These are phyloP conservation scores for Bisporella sp. DNA, from an alignment of 2,329 filamentous ascomycete genomes.

Conservation along the genomic window DNA sequence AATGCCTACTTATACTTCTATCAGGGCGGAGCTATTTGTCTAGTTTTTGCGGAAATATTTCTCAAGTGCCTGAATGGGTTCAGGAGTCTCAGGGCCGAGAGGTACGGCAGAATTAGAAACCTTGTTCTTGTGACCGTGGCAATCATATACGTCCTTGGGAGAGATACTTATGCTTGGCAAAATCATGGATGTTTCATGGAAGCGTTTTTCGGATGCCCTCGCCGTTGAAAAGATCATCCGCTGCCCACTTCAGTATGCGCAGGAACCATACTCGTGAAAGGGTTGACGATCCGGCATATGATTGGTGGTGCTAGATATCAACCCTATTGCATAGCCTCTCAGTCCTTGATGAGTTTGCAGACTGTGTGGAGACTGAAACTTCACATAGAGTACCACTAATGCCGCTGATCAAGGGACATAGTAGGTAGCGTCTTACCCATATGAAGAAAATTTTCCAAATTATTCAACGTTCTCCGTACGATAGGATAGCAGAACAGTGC, in stretches of 20 bases:
- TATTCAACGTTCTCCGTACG: too few relatives aligned
- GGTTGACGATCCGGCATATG: too few relatives aligned
- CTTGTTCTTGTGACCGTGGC: background rate
- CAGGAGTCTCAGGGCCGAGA: background rate
- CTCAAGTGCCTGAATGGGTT: background rate
- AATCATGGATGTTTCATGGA: background rate
- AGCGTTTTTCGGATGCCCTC: background rate
- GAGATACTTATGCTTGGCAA: background rate
- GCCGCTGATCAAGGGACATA: too few relatives aligned
- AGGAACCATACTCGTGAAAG: too few relatives aligned
- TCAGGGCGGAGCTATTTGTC: background rate
- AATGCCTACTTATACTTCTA: background rate
- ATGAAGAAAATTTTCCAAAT: too few relatives aligned
- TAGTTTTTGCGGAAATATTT: background rate
- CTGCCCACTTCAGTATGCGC: background rate
- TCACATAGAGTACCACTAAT: too few relatives aligned
- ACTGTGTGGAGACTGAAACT: too few relatives aligned
- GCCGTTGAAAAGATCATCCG: background rate
- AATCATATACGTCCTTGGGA: background rate
- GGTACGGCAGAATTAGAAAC: background rate
- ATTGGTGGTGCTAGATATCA: too few relatives aligned
- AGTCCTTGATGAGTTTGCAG: too few relatives aligned
- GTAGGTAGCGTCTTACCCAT: too few relatives aligned
- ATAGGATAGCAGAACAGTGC: too few relatives aligned
- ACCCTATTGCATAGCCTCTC: too few relatives aligned